Percentiles rank a stretch among this genome's conserved stretches.
These are phyloP conservation scores for Sphaceloma murrayae DNA, from an alignment of 2,329 filamentous ascomycete species.

Conservation along the genomic window DNA sequence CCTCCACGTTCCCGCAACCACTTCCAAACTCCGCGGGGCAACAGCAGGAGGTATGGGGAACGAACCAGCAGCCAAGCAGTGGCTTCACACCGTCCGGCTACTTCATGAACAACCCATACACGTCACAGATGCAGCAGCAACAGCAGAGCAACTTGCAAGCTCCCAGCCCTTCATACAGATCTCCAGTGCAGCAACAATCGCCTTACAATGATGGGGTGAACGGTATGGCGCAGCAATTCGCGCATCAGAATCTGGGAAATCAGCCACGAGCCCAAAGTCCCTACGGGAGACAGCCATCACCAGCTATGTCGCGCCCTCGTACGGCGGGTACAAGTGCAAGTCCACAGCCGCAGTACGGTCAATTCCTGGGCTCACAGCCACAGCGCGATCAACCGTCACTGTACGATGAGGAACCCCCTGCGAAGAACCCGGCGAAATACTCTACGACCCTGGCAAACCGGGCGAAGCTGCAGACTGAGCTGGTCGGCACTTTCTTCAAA, in stretches of 20 bases:
- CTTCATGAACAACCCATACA: conserved; percentile 43
- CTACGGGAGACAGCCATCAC: conserved; percentile 60
- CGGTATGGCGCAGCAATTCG: conserved; percentile 89
- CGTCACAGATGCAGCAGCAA: conserved; percentile 25
- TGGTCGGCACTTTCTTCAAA: conserved; percentile 80
- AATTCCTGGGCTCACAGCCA: conserved; percentile 57
- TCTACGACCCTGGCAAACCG: conserved; percentile 75
- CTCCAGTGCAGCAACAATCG: conserved; percentile 47
- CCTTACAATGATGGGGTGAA: conserved; percentile 69
- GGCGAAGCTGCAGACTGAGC: conserved; percentile 54
- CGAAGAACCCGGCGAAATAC: conserved; percentile 73
- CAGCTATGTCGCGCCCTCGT: conserved; percentile 62
- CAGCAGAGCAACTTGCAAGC: conserved; percentile 22
- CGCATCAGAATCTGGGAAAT: conserved; percentile 74
- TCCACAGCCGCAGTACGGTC: conserved; percentile 48
- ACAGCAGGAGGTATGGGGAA: conserved; percentile 49
- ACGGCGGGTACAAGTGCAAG: conserved; percentile 54
- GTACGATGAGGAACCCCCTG: conserved; percentile 60
- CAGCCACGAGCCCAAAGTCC: conserved; percentile 55
- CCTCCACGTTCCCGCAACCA: conserved; percentile 91
- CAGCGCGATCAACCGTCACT: conserved; percentile 32
- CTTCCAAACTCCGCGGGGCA: conserved; percentile 51
- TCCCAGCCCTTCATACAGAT: conserved; percentile 39
- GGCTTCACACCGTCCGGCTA: conserved; percentile 37
- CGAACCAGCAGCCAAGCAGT: conserved; percentile 34